Percentiles rank a stretch among this genome's conserved stretches.
These are phyloP conservation scores for Ganoderma multipileum DNA, from an alignment of 1,284 basidiomycete species.

Conservation along the genomic window DNA sequence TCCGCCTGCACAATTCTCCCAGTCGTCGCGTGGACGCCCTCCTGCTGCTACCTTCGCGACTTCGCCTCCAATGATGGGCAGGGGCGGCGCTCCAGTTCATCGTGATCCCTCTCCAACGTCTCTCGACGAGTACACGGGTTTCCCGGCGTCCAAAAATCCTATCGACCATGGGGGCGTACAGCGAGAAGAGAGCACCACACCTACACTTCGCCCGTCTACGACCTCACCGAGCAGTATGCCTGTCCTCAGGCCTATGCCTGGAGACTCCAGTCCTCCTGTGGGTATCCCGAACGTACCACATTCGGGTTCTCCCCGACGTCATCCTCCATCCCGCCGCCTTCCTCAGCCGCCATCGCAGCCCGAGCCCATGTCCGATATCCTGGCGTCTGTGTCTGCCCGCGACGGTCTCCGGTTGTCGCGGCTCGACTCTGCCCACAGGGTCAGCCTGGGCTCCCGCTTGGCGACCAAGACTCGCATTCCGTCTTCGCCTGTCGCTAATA, in stretches of 20 bases:
- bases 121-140: background rate
- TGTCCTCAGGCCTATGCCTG: background rate
- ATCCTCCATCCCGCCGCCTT: conserved; percentile 15
- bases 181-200: background rate
- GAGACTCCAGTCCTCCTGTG: background rate
- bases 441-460: no score
- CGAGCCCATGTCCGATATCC: conserved; percentile 14
- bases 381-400: conserved; percentile 23
- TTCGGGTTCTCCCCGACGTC: conserved; percentile 5
- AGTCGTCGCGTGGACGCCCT: background rate
- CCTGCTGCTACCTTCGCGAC: background rate
- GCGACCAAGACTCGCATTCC: no score
- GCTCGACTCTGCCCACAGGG: background rate
- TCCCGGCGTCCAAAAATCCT: background rate
- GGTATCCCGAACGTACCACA: background rate
- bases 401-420: conserved; percentile 19
- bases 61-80: background rate
- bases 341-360: conserved; percentile 25
- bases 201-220: background rate
- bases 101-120: no score
- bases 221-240: background rate
- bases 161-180: background rate
- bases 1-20: background rate
- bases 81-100: background rate
- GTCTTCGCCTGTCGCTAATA: background rate